Evolutionary conservation across 1,284 basidiomycete species (phyloP).

Genomic region (Cryptococcus wingfieldii): DNA sequence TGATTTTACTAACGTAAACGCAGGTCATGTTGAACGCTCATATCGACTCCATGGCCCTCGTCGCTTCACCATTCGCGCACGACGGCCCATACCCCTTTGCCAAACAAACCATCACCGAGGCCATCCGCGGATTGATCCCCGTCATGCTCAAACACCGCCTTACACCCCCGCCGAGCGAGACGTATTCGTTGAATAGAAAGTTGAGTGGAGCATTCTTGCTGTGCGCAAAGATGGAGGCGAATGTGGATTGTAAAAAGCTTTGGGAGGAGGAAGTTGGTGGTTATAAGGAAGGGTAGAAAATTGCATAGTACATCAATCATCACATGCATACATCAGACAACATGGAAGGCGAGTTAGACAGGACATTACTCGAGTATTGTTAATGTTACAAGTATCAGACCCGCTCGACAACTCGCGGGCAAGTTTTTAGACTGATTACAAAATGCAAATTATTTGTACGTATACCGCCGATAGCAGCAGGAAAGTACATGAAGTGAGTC

Average conservation of each 20-base stretch:
- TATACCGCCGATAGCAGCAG: too few relatives aligned
- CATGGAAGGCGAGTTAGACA: too few relatives aligned
- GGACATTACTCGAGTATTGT: too few relatives aligned
- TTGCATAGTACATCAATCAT: too few relatives aligned
- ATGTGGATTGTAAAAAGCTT: slow-evolving; percentile 66
- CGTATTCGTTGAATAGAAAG: slow-evolving; percentile 93
- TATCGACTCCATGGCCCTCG: slow-evolving; percentile 71
- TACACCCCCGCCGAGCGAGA: slow-evolving; percentile 89
- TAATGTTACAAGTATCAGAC: too few relatives aligned
- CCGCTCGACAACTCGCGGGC: too few relatives aligned
- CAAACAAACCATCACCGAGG: slow-evolving; percentile 47
- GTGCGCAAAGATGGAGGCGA: slow-evolving; percentile 74
- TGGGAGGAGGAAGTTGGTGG: slow-evolving; percentile 61
- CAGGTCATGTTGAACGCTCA: slow-evolving; percentile 87
- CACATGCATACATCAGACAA: too few relatives aligned
- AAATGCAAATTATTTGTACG: too few relatives aligned
- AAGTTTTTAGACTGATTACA: too few relatives aligned
- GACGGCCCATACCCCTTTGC: slow-evolving; percentile 41
- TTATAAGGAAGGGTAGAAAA: slow-evolving; percentile 20
- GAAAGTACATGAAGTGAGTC: too few relatives aligned
- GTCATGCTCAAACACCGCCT: slow-evolving; percentile 84
- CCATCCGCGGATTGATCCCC: slow-evolving; percentile 65
- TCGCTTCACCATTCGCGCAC: slow-evolving; percentile 42
- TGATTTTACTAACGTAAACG: neutral
- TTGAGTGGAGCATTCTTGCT: slow-evolving; percentile 89